Evolutionary conservation across 1,284 basidiomycete genomes (phyloP).

Genomic region (Ceratobasidium sp.): DNA sequence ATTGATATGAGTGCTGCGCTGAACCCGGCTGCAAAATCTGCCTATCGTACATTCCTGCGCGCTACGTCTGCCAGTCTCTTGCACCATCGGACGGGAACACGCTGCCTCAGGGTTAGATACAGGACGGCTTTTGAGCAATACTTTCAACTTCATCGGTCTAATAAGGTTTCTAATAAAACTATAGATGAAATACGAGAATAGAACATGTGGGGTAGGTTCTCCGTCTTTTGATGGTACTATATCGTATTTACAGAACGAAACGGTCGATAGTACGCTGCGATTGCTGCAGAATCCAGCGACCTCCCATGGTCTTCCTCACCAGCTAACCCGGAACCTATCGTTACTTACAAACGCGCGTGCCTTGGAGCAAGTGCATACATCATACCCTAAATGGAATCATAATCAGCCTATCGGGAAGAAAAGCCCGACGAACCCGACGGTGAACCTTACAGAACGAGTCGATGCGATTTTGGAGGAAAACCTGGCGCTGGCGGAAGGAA

Average conservation of each 20-base stretch:
- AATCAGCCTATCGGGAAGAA: constrained; percentile 4
- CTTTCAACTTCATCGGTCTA: constrained; percentile 1
- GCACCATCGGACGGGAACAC: constrained; percentile 34
- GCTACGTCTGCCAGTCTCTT: constrained; percentile 38
- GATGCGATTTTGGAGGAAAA: constrained; percentile 30
- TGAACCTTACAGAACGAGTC: background rate
- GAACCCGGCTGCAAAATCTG: constrained; percentile 17
- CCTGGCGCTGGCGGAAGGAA: constrained; percentile 34
- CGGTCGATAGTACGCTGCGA: constrained; percentile 39
- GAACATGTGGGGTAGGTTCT: constrained; percentile 30
- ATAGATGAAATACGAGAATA: constrained; percentile 18
- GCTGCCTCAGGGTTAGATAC: constrained; percentile 35
- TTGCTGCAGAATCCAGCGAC: constrained; percentile 31
- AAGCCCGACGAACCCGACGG: background rate
- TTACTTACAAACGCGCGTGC: constrained; percentile 27
- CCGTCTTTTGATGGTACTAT: background rate
- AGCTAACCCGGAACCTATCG: constrained; percentile 32
- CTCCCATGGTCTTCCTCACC: constrained; percentile 29
- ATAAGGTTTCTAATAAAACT: background rate
- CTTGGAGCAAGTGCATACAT: constrained; percentile 18
- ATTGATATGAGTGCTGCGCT: background rate
- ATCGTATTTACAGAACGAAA: background rate
- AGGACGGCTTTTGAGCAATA: constrained; percentile 37
- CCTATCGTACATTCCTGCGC: constrained; percentile 39
- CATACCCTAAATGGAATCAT: constrained; percentile 34